Evolutionary conservation across 768 basidiomycete genomes (phyloP).

Genomic region (Clitopilus passeckerianus): DNA sequence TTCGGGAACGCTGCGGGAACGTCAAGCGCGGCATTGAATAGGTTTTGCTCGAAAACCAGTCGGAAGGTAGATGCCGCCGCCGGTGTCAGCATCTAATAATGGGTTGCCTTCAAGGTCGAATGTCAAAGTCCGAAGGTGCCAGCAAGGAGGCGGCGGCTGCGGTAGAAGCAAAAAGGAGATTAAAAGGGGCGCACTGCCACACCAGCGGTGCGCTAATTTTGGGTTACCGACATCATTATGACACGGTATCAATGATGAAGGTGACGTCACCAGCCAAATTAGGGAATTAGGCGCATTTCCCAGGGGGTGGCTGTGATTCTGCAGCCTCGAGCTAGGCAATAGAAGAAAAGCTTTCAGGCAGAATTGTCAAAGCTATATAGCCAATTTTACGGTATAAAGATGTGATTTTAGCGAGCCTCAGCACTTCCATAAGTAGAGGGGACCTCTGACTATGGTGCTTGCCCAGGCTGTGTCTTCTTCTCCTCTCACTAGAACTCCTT

Average conservation of each 20-base stretch:
- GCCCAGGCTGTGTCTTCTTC: not conserved
- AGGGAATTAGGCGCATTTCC: not conserved
- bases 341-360: not conserved
- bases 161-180: too few relatives aligned
- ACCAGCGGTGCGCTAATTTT: not conserved
- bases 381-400: too few relatives aligned
- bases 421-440: too few relatives aligned
- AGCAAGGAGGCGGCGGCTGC: too few relatives aligned
- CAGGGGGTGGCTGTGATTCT: not conserved
- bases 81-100: not conserved
- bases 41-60: not conserved
- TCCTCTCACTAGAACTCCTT: too few relatives aligned
- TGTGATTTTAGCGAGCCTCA: too few relatives aligned
- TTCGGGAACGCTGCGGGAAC: not conserved
- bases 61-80: not conserved
- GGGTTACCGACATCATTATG: not conserved
- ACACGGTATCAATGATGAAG: not conserved
- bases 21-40: not conserved
- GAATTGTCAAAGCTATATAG: not conserved
- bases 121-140: too few relatives aligned
- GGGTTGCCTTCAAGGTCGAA: not conserved
- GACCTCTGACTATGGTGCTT: not conserved
- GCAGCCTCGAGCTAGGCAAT: not conserved
- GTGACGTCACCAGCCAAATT: not conserved
- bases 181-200: not conserved